Evolutionary conservation across 441 rosid genomes (phyloP).

Genomic region (Pelargonium cotyledonis): DNA sequence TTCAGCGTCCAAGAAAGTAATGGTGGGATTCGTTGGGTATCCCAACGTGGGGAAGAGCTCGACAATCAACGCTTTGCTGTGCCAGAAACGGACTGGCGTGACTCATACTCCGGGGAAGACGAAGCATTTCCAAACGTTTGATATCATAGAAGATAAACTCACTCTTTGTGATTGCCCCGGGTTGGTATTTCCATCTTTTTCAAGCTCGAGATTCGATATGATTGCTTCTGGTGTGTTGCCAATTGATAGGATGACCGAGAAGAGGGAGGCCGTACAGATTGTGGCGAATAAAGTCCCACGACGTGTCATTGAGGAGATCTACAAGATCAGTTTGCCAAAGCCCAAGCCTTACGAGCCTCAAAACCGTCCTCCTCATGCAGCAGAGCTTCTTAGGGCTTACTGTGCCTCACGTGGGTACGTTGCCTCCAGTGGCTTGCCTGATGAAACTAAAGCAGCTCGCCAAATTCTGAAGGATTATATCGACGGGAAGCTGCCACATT

Average conservation of each 20-base stretch:
- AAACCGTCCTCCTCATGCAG: slow-evolving; percentile 69
- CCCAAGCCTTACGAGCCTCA: slow-evolving; percentile 78
- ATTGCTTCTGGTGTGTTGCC: slow-evolving; percentile 93
- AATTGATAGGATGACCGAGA: slow-evolving; percentile 80
- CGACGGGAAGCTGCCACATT: slow-evolving; percentile 77
- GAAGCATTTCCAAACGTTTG: slow-evolving; percentile 82
- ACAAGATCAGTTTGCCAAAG: slow-evolving; percentile 66
- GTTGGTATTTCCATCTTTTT: slow-evolving; percentile 86
- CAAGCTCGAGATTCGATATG: slow-evolving; percentile 88
- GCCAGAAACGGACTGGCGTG: slow-evolving; percentile 89
- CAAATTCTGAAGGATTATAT: slow-evolving; percentile 75
- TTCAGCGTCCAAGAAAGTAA: slow-evolving; percentile 35
- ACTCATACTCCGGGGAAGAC: slow-evolving; percentile 95
- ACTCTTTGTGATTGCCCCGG: slow-evolving; percentile 93
- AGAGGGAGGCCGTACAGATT: slow-evolving; percentile 78
- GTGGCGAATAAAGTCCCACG: slow-evolving; percentile 76
- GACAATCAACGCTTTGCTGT: slow-evolving; percentile 84
- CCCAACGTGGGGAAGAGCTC: slow-evolving; percentile 97
- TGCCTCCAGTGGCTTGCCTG: slow-evolving; percentile 87
- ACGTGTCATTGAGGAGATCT: slow-evolving; percentile 52
- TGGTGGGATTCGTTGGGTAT: slow-evolving; percentile 89
- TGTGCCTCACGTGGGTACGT: slow-evolving; percentile 80
- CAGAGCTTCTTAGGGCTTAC: slow-evolving; percentile 60
- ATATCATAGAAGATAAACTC: slow-evolving; percentile 60
- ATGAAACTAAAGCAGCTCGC: slow-evolving; percentile 83